These are phyloP conservation scores for Pholiota molesta DNA, from an alignment of 768 basidiomycete genomes.

Conservation along the genomic window DNA sequence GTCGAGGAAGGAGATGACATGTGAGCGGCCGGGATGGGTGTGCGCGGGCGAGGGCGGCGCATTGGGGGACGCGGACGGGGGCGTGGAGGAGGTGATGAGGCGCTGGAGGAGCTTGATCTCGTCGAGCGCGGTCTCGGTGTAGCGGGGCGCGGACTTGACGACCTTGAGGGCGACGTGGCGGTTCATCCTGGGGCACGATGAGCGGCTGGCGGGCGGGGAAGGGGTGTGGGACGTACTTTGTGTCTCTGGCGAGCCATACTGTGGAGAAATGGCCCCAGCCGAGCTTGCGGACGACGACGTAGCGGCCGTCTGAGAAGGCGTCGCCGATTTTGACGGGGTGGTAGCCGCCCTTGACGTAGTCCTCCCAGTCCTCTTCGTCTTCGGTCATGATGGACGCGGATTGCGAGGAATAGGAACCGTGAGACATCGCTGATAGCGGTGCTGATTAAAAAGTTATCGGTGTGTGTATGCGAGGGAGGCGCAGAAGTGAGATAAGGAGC, in stretches of 20 bases:
- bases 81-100: conserved; percentile 81
- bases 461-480: background rate
- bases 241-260: conserved; percentile 87
- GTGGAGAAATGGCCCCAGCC: conserved; percentile 97
- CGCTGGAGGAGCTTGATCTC: conserved; percentile 98
- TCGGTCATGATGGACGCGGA: conserved; percentile 83
- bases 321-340: conserved; percentile 97
- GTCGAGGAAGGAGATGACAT: conserved; percentile 97
- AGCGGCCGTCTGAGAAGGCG: conserved; percentile 83
- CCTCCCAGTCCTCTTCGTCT: conserved; percentile 94
- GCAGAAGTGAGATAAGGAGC: background rate
- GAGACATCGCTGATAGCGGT: conserved; percentile 51
- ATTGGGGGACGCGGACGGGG: conserved; percentile 52
- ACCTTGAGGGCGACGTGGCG: conserved; percentile 99
- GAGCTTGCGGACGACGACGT: conserved; percentile 90
- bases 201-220: background rate
- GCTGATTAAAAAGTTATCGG: background rate
- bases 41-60: conserved; percentile 59
- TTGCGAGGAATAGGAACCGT: conserved; percentile 74
- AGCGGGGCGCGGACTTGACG: conserved; percentile 95
- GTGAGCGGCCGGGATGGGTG: conserved; percentile 85
- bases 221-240: conserved; percentile 54
- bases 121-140: conserved; percentile 97
- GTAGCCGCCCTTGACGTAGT: conserved; percentile 80
- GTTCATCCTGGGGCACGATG: conserved; percentile 62